A percentile compares a stretch with the other conserved stretches of the same genome.
Conservation (phyloP, 148 eudicot genomes). For the Cornus florida region DNA sequence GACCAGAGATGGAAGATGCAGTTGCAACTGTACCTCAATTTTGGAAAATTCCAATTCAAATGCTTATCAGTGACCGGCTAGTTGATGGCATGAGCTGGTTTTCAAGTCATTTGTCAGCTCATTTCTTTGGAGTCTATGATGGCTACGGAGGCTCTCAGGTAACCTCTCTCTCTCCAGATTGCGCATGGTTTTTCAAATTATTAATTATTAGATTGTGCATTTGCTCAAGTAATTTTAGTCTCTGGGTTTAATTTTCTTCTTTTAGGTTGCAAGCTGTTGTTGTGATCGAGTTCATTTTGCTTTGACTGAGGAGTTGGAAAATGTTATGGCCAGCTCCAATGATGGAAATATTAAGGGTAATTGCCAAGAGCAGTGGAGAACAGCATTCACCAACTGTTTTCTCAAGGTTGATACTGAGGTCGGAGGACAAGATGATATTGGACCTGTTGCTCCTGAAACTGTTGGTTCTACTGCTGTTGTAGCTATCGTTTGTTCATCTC, state of each 20-base stretch:
- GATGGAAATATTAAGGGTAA: conserved; percentile 19
- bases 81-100: conserved; percentile 28
- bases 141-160: conserved; percentile 72
- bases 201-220: neutral
- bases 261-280: conserved; percentile 58
- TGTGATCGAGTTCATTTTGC: conserved; percentile 46
- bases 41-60: conserved; percentile 44
- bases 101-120: conserved; percentile 50
- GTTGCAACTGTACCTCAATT: conserved; percentile 42
- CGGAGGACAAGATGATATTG: conserved; percentile 33
- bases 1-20: conserved; percentile 72
- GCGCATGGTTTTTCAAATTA: neutral
- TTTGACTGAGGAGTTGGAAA: conserved; percentile 45
- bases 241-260: neutral
- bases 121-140: conserved; percentile 64
- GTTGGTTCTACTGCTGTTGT: conserved; percentile 64
- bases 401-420: conserved; percentile 51
- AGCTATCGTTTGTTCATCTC: conserved; percentile 54
- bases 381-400: conserved; percentile 42
- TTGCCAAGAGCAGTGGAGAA: conserved; percentile 47
- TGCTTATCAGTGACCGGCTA: conserved; percentile 46
- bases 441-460: conserved; percentile 56
- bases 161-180: neutral
- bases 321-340: conserved; percentile 18
- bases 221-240: neutral